phyloP scores from a whole-genome alignment of 495 filamentous ascomycete species.

The Tuber borchii region DNA sequence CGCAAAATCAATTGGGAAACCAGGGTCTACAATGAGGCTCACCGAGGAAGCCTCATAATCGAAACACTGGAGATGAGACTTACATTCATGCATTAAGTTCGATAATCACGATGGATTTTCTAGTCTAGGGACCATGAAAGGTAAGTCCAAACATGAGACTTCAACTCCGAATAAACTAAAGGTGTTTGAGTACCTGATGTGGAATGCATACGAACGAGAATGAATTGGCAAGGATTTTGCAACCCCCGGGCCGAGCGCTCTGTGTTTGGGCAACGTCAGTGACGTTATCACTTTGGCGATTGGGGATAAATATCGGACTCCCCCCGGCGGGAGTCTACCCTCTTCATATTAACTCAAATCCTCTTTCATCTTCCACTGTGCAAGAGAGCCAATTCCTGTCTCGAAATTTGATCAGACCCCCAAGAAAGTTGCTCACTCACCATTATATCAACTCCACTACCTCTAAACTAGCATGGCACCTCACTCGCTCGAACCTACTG shows the following conservation, averaged over 20 bases:
- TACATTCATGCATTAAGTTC: conserved; percentile 18
- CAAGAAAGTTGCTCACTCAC: neutral
- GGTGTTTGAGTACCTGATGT: neutral
- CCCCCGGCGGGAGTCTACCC: conserved; percentile 7
- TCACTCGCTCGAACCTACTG: conserved; percentile 37
- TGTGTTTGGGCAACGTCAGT: neutral
- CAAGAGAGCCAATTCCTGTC: neutral
- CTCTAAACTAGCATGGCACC: conserved; percentile 32
- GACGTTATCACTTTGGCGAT: neutral
- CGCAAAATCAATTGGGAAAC: neutral
- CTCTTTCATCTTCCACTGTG: neutral
- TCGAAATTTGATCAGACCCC: neutral
- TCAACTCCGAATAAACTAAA: neutral
- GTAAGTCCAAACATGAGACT: conserved; percentile 18
- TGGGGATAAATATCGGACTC: neutral
- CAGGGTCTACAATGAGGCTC: conserved; percentile 9
- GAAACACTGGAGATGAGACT: conserved; percentile 19
- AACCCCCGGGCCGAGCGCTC: neutral
- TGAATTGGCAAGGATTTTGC: neutral
- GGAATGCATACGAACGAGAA: neutral
- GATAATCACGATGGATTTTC: conserved; percentile 22
- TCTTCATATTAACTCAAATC: conserved; percentile 8
- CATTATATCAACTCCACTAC: neutral
- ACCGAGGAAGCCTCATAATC: conserved; percentile 11
- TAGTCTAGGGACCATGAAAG: conserved; percentile 23